Evolutionary conservation across 768 basidiomycete species (phyloP).

Genomic region (Lactarius pseudohatsudake): DNA sequence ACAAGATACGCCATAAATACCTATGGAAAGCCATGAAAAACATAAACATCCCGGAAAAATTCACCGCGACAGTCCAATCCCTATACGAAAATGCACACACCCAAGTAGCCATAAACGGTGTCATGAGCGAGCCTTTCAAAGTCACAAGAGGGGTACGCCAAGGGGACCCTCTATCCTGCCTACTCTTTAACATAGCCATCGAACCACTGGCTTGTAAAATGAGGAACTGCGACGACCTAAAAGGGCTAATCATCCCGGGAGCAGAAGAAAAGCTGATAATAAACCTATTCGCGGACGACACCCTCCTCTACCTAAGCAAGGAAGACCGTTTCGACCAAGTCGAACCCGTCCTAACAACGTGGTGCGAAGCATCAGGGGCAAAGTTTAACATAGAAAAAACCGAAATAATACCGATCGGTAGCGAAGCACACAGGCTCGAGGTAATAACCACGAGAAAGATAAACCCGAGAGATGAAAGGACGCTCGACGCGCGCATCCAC

Average conservation of each 20-base stretch:
- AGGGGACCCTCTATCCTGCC: constrained; percentile 13
- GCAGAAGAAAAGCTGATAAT: background rate
- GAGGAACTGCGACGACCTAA: background rate
- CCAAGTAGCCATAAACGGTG: background rate
- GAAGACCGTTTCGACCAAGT: constrained; percentile 36
- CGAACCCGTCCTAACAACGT: constrained; percentile 34
- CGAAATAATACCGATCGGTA: constrained; percentile 39
- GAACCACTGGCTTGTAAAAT: background rate
- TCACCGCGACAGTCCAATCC: background rate
- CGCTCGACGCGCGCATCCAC: too few species aligned
- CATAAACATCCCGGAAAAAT: background rate
- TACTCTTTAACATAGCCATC: constrained; percentile 15
- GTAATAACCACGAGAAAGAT: background rate
- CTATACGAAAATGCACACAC: background rate
- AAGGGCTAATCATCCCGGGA: background rate
- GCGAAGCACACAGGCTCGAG: constrained; percentile 16
- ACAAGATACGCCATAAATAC: constrained; percentile 5
- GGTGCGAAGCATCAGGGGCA: constrained; percentile 43
- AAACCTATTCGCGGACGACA: constrained; percentile 4
- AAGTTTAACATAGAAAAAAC: constrained; percentile 47
- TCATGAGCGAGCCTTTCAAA: background rate
- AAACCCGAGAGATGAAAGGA: background rate
- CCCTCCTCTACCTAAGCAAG: constrained; percentile 32
- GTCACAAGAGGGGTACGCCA: constrained; percentile 9
- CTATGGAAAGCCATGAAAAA: constrained; percentile 5